These are phyloP conservation scores for Naganishia liquefaciens DNA, from an alignment of 1,284 basidiomycete species.

Conservation along the genomic window DNA sequence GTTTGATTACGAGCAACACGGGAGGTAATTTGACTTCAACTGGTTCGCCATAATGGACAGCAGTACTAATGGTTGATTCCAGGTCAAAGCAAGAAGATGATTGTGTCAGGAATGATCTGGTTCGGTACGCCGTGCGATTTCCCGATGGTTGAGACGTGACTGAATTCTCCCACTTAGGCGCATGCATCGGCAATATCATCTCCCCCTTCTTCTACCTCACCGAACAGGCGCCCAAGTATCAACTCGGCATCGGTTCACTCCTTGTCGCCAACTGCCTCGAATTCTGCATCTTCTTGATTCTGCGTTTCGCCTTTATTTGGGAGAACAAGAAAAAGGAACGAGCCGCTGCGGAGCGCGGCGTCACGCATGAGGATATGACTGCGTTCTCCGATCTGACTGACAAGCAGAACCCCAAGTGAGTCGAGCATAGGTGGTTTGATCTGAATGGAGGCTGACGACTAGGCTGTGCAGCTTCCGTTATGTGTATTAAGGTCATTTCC, in stretches of 20 bases:
- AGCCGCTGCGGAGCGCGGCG: conserved; percentile 40
- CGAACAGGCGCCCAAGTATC: conserved; percentile 55
- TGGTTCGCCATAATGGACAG: too few species aligned
- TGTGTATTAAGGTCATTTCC: conserved; percentile 8
- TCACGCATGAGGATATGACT: conserved; percentile 37
- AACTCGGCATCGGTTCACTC: conserved; percentile 55
- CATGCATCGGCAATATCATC: conserved; percentile 54
- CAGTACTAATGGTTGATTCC: not conserved
- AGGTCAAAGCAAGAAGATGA: conserved; percentile 56
- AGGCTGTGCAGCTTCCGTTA: conserved; percentile 22
- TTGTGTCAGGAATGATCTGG: conserved; percentile 42
- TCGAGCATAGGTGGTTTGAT: not conserved
- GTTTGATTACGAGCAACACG: conserved; percentile 57
- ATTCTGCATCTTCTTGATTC: conserved; percentile 52
- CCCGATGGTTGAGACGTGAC: conserved; percentile 30
- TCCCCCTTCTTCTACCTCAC: conserved; percentile 49
- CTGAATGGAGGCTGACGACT: not conserved
- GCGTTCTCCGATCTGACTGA: conserved; percentile 53
- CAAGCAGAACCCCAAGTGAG: conserved; percentile 46
- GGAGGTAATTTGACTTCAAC: conserved; percentile 42
- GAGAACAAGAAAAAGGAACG: conserved; percentile 54
- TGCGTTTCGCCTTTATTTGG: conserved; percentile 53
- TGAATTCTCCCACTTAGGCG: conserved; percentile 35
- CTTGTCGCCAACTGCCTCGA: conserved; percentile 52
- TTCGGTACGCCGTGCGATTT: conserved; percentile 16